Evolutionary conservation across 257 asterid genomes (phyloP), one percentile per base, ranked within the genome.

Genomic region (Perilla frutescens): DNA sequence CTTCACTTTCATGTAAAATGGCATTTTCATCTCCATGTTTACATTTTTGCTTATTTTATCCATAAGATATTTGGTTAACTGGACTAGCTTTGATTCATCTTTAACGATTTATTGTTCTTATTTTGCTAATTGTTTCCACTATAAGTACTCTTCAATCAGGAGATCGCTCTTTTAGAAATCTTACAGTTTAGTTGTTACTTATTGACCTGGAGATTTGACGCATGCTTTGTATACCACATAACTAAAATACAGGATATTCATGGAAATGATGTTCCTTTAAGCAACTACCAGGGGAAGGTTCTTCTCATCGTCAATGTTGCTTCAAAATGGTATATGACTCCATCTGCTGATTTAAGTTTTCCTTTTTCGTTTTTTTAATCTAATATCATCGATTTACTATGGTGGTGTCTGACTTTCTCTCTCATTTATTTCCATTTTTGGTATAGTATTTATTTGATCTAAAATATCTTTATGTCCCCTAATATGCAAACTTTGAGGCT

Each of bases 221-320:
- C 50, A 41, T 55, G 73, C 36, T 43, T 48, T 55, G 60, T 41
- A 50, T 58, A 8, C 70, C 78, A 44, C 58, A 36, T 51, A 31
- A 75, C 71, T 72, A 29, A 56, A 76, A 32, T 72, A 62, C 96
- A 91, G 96, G 97, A 90, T 83, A 82, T 82, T 75, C 80, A 62
- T 31, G 96, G 97, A 65, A 85, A 87, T 74, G 96, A 87, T 69
- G 93, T 90, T 66, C 82, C 90, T 61, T 82, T 92, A 70, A 84
- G 88, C 86, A 85, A 78, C 75, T 92, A 92, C 83, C 72, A 41
- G 31, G 97, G 97, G 62, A 89, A 88, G 80, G 97, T 88, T 76
- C 81, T 90, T 71, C 87, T 92, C 70, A 75, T 92, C 40, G 96
- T 92, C 65, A 90, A 92, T 79, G 96, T 90, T 68, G 98, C 98